Base-by-base conservation (phyloP, 1,284 basidiomycete genomes). In the Apiotrichum veenhuisii region DNA sequence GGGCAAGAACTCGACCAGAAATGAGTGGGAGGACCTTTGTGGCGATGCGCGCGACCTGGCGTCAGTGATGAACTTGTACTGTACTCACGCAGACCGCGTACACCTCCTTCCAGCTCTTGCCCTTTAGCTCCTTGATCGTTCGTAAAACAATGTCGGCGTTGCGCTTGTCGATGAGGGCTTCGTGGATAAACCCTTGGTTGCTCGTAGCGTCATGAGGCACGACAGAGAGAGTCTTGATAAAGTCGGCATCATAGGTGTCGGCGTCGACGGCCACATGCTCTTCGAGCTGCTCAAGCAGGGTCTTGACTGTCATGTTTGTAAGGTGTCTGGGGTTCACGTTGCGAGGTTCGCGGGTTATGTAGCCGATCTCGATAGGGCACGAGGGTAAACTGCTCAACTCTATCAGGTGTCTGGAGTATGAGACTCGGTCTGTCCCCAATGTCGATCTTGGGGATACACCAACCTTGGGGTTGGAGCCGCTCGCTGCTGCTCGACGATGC, bases 241-340 rank as follows among this genome's bases (percentile, higher is more conserved):
- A 58, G 20, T 61, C 61, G 22, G 61, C 58, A 48, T 70, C 67
- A 58, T 64, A 64, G 9, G 64, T 64, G 53, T 72, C 70, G 47
- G 65, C 65, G 47, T 70, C 70, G 51, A 72, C 65, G 11, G 51
- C 47, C 52, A 65, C 64, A 15, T 57, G 50, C 17, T 58, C 58
- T 50, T 70, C 65, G 40, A 70, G 66, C 62, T 70, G 70, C 59
- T 70, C 70, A 23, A 72, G 64, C 2, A 72, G 61, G 22, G 60
- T 47, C 49, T 49, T 52, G 40, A 52, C 44, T 37, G 59, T 59
- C 62, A 64, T 64, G 15, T 49, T 65, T 30, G 30, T 30, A 12
- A 12, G 54, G 33, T 30, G 30, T n/a, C n/a, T n/a, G n/a, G n/a
- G n/a, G n/a, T n/a, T n/a, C n/a, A n/a, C n/a, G n/a, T n/a, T n/a